These are phyloP conservation scores for Pseudozyma flocculosa DNA, from an alignment of 1,284 basidiomycete genomes.

Conservation along the genomic window DNA sequence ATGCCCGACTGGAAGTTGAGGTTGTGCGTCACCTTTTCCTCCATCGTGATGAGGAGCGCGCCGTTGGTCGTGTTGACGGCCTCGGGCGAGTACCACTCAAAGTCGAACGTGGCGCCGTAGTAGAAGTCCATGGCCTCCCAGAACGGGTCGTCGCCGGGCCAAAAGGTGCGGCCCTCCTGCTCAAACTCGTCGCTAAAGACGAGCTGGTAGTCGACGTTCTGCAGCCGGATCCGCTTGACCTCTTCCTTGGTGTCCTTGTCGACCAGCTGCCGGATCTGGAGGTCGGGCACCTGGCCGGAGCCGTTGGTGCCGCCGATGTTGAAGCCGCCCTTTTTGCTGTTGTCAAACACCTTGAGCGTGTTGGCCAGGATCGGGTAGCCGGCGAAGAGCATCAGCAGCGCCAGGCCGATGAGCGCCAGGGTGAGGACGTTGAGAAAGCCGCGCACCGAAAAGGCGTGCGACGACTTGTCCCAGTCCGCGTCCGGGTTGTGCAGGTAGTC, in stretches of 20 bases:
- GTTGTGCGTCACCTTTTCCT: constrained; percentile 41
- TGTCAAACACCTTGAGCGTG: constrained; percentile 30
- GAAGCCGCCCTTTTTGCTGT: constrained; percentile 35
- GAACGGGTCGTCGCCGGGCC: constrained; percentile 55
- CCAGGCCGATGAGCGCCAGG: constrained; percentile 36
- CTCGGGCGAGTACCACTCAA: constrained; percentile 59
- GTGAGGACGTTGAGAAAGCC: constrained; percentile 51
- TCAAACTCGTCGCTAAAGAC: constrained; percentile 75
- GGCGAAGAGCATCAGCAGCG: constrained; percentile 50
- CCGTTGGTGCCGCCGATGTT: constrained; percentile 70
- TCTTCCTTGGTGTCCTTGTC: constrained; percentile 41
- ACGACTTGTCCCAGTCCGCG: constrained; percentile 39
- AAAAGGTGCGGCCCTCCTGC: constrained; percentile 67
- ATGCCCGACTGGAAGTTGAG: constrained; percentile 56
- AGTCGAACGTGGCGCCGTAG: constrained; percentile 53
- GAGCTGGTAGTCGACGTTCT: constrained; percentile 60
- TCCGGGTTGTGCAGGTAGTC: constrained; percentile 48
- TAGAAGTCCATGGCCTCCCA: constrained; percentile 57
- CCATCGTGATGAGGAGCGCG: constrained; percentile 43
- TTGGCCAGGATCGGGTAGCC: constrained; percentile 54
- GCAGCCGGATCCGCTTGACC: constrained; percentile 2
- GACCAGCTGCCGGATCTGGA: constrained; percentile 29
- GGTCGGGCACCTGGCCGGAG: constrained; percentile 45
- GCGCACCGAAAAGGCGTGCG: constrained; percentile 36
- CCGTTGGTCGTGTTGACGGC: constrained; percentile 48